Percentiles rank a stretch among this genome's conserved stretches.
Conservation (phyloP, 768 basidiomycete genomes). For the Mycena leptocephala region DNA sequence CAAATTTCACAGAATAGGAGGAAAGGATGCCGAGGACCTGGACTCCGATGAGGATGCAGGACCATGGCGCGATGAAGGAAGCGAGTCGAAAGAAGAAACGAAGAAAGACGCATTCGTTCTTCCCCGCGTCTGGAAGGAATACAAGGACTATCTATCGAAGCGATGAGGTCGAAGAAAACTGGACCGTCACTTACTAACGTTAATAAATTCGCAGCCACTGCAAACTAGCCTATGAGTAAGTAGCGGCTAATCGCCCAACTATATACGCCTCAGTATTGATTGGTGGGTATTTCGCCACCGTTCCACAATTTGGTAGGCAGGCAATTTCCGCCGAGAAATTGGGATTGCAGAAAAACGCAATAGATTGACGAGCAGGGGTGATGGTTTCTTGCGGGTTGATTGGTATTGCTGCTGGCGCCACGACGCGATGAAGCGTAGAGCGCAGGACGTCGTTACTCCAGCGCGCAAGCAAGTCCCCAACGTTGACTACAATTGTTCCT, state of each 20-base stretch:
- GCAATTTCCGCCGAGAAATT: conserved; percentile 78
- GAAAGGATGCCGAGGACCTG: conserved; percentile 40
- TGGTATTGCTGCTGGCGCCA: conserved; percentile 74
- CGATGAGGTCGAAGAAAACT: background rate
- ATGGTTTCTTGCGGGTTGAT: conserved; percentile 66
- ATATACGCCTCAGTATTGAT: conserved; percentile 86
- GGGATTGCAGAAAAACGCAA: conserved; percentile 92
- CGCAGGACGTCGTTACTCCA: conserved; percentile 89
- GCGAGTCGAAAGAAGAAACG: conserved; percentile 41
- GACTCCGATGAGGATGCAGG: conserved; percentile 34
- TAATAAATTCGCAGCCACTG: background rate
- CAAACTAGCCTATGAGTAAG: conserved; percentile 58
- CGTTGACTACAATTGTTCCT: conserved; percentile 87
- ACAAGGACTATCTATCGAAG: conserved; percentile 46
- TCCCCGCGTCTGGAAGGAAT: conserved; percentile 57
- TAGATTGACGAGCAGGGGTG: conserved; percentile 81
- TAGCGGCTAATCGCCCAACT: conserved; percentile 76
- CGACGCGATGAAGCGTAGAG: conserved; percentile 89
- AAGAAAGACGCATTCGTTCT: conserved; percentile 44
- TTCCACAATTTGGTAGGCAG: conserved; percentile 80
- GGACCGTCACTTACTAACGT: background rate
- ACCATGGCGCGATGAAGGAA: conserved; percentile 27
- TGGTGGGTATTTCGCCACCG: conserved; percentile 74
- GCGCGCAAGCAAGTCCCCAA: conserved; percentile 85
- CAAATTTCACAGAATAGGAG: conserved; percentile 11